Evolutionary conservation across 2,329 filamentous ascomycete species (phyloP).

Genomic region (Nemania diffusa): DNA sequence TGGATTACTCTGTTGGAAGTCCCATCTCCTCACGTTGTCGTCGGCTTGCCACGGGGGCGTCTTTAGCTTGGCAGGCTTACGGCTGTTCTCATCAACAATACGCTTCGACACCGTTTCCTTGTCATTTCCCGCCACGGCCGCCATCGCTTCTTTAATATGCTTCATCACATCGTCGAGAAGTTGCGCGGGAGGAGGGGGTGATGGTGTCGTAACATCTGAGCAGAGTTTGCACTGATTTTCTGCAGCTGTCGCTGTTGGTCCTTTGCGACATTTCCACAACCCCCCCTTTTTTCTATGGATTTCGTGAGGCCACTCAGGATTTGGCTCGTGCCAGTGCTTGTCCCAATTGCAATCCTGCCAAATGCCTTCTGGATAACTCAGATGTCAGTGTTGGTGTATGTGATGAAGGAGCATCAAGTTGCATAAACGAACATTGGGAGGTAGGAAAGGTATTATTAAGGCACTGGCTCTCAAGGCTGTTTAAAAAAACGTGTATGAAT

Average conservation of each 20-base stretch:
- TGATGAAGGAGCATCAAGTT: too few species aligned
- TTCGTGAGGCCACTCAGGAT: slow-evolving; percentile 38
- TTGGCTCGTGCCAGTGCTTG: slow-evolving; percentile 42
- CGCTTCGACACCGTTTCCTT: slow-evolving; percentile 27
- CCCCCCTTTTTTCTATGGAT: slow-evolving; percentile 38
- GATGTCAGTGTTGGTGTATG: slow-evolving; percentile 9
- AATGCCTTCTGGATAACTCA: slow-evolving; percentile 8
- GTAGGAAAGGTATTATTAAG: background rate
- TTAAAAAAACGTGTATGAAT: background rate
- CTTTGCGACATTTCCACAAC: slow-evolving; percentile 44
- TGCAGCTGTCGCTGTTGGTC: slow-evolving; percentile 17
- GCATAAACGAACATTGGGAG: background rate
- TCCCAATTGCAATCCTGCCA: slow-evolving; percentile 36
- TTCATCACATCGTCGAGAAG: slow-evolving; percentile 31
- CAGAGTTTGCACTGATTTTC: slow-evolving; percentile 32
- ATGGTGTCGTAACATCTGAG: background rate
- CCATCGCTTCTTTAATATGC: slow-evolving; percentile 37
- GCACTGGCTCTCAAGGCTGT: background rate
- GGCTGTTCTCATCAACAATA: background rate
- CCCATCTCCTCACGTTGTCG: slow-evolving; percentile 6
- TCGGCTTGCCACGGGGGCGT: background rate
- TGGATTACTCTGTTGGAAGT: background rate
- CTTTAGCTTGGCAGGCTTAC: background rate
- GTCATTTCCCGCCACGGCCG: slow-evolving; percentile 34
- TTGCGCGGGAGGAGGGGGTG: slow-evolving; percentile 8